phyloP scores from a whole-genome alignment of 2,329 filamentous ascomycete genomes.

The Aspergillus sp. region DNA sequence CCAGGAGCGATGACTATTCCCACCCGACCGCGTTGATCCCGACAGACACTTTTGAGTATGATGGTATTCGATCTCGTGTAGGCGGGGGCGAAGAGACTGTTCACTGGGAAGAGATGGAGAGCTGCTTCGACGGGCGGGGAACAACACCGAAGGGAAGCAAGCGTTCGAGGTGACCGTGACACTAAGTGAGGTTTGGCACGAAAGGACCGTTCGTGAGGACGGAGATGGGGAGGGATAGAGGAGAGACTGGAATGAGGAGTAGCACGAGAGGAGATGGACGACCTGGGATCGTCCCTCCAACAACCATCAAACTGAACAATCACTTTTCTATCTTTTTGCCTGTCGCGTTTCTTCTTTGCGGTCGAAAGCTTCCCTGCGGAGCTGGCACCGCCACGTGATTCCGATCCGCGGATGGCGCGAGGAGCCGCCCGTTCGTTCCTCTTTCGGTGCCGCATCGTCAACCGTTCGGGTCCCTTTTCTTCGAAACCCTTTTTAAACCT shows the following conservation, averaged over 20 bases:
- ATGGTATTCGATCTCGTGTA: not conserved
- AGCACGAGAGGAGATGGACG: not conserved
- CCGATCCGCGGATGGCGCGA: constrained; percentile 4
- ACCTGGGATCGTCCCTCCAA: not conserved
- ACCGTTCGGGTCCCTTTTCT: not conserved
- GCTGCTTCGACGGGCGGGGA: not conserved
- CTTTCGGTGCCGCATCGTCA: constrained; percentile 3
- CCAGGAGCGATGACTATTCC: constrained; percentile 16
- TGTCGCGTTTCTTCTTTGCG: constrained; percentile 16
- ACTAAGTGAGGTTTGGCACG: not conserved
- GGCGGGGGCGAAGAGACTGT: not conserved
- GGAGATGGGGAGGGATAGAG: constrained; percentile 4
- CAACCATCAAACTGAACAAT: not conserved
- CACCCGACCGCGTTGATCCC: not conserved
- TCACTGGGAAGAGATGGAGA: not conserved
- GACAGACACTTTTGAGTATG: not conserved
- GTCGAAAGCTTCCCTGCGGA: constrained; percentile 19
- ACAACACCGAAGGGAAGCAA: not conserved
- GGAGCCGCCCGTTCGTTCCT: not conserved
- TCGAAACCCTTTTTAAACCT: constrained; percentile 7
- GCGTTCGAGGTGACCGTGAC: not conserved
- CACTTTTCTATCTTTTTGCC: constrained; percentile 1
- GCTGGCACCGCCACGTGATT: constrained; percentile 19
- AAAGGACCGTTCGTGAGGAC: not conserved
- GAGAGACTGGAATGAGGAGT: not conserved